Percentiles rank a stretch among this genome's conserved stretches.
Conservation (phyloP, 1,284 basidiomycete species). For the Sporisorium exsertum region DNA sequence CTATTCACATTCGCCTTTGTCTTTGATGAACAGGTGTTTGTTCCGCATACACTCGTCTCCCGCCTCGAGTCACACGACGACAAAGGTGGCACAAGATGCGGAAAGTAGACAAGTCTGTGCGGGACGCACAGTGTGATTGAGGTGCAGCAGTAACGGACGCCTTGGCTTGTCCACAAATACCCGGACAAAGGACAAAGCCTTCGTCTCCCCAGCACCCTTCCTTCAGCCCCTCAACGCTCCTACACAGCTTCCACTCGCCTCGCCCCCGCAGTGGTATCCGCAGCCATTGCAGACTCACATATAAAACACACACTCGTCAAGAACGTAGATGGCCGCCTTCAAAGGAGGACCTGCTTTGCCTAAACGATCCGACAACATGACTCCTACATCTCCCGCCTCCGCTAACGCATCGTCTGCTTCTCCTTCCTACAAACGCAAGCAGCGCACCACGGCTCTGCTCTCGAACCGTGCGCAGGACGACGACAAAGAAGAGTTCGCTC, state of each 20-base stretch:
- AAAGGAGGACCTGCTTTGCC: slow-evolving; percentile 34
- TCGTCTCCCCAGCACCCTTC: neutral
- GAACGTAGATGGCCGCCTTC: slow-evolving; percentile 26
- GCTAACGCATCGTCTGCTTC: neutral
- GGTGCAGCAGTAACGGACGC: neutral
- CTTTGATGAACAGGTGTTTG: neutral
- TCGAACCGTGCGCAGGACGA: slow-evolving; percentile 10
- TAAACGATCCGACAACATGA: slow-evolving; percentile 12
- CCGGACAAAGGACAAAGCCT: neutral
- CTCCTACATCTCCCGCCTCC: neutral
- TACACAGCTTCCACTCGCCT: neutral
- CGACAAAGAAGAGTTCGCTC: slow-evolving; percentile 3
- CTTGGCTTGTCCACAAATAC: slow-evolving; percentile 5
- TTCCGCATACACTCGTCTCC: slow-evolving; percentile 10
- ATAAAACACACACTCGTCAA: no score
- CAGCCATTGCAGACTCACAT: neutral
- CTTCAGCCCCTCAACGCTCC: neutral
- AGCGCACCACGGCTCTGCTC: slow-evolving; percentile 18
- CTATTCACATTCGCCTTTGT: neutral
- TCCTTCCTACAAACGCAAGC: slow-evolving; percentile 10
- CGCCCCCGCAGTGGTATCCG: neutral
- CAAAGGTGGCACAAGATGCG: neutral
- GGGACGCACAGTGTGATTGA: neutral
- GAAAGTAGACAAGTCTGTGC: neutral
- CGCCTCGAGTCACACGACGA: neutral